These are phyloP conservation scores for Diplodia corticola DNA, from an alignment of 2,329 filamentous ascomycete species.

Conservation along the genomic window DNA sequence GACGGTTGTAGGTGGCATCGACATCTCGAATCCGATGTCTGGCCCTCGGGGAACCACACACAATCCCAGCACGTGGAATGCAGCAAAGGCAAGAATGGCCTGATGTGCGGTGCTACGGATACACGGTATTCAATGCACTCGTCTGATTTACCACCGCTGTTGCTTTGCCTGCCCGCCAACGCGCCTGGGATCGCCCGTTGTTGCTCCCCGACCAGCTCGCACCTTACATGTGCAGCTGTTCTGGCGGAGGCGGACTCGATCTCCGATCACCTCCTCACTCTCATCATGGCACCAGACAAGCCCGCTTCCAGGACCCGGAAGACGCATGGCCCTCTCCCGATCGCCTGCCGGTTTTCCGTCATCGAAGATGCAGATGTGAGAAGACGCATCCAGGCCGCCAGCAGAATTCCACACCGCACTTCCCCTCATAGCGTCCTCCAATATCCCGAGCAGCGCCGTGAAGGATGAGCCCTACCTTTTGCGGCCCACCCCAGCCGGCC, in stretches of 20 bases:
- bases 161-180: background rate
- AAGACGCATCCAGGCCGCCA: background rate
- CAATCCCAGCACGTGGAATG: too few relatives aligned
- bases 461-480: too few relatives aligned
- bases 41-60: background rate
- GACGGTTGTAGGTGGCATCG: background rate
- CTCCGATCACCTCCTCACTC: background rate
- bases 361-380: background rate
- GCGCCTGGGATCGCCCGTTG: background rate
- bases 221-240: too few relatives aligned
- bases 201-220: too few relatives aligned
- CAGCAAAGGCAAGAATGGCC: background rate
- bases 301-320: background rate
- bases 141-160: background rate
- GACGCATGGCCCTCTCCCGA: background rate
- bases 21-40: slow-evolving; percentile 4
- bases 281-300: background rate
- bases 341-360: background rate
- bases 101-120: background rate
- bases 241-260: background rate
- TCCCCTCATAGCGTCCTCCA: background rate
- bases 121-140: background rate
- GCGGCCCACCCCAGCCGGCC: too few relatives aligned
- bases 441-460: too few relatives aligned
- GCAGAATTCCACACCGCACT: background rate